Evolutionary conservation across 306 rosid genomes (phyloP).

Genomic region (Castanea sativa): DNA sequence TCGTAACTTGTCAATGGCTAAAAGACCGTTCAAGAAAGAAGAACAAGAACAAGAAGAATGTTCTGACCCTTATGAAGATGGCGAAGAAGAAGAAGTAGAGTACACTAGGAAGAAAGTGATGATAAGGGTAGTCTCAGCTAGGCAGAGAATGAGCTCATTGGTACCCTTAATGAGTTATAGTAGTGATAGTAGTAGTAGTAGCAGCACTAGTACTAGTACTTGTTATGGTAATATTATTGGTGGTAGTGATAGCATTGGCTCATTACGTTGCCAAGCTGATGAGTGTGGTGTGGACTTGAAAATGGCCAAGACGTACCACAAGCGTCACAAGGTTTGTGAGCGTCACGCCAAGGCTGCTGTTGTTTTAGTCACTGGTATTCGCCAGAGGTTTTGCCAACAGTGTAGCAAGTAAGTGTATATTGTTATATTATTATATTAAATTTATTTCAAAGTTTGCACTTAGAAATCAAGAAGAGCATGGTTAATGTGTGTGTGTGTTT

Average conservation of each 20-base stretch:
- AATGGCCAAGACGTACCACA: conserved; percentile 26
- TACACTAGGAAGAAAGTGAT: conserved; percentile 4
- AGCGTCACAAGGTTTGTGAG: conserved; percentile 36
- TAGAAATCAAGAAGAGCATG: not conserved
- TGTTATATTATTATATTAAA: no score
- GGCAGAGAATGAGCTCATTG: not conserved
- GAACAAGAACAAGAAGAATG: not conserved
- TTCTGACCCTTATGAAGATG: not conserved
- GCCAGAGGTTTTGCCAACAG: conserved; percentile 43
- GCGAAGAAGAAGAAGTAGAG: not conserved
- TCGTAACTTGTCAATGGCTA: not conserved
- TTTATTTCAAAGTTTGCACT: not conserved
- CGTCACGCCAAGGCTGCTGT: conserved; percentile 31
- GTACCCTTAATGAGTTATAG: not conserved
- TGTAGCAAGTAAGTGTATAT: conserved; percentile 22
- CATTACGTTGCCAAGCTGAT: conserved; percentile 26
- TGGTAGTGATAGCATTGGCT: not conserved
- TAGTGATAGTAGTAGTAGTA: not conserved
- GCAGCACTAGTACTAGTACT: no score
- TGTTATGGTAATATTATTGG: not conserved
- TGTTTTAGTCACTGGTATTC: conserved; percentile 27
- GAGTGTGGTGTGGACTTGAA: conserved; percentile 26
- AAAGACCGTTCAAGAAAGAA: not conserved
- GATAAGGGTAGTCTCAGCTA: conserved; percentile 22
- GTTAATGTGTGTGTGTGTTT: not conserved